Percentiles rank a stretch among this genome's conserved stretches.
Evolutionary conservation across 805 yeast genomes (phyloP).

Genomic region (Yamadazyma takamatsuzukensis): DNA sequence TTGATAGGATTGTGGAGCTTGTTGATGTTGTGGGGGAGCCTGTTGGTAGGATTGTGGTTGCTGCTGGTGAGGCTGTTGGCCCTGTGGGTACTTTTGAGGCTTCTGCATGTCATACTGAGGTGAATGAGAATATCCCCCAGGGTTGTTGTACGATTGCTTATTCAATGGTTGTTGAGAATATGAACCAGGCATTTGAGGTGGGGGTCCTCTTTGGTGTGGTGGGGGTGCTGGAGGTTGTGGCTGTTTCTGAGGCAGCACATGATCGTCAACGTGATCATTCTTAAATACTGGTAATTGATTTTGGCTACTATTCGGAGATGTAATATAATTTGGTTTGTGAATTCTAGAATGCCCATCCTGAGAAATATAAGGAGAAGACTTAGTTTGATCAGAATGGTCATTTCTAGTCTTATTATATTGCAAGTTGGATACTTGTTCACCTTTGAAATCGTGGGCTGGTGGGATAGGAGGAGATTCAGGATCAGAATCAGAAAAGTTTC

Average conservation of each 20-base stretch:
- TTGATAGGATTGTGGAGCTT: slow-evolving; percentile 2
- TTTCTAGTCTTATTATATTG: slow-evolving; percentile 16
- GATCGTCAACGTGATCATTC: slow-evolving; percentile 5
- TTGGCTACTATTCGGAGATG: slow-evolving; percentile 29
- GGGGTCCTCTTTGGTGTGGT: slow-evolving; percentile 3
- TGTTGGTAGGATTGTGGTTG: slow-evolving; percentile 10
- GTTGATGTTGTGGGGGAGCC: slow-evolving; percentile 13
- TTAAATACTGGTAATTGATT: slow-evolving; percentile 16
- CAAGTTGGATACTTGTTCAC: slow-evolving; percentile 15
- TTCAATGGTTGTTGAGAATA: not conserved
- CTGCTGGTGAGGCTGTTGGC: slow-evolving; percentile 14
- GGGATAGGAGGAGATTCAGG: slow-evolving; percentile 20
- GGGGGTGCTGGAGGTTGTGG: slow-evolving; percentile 7
- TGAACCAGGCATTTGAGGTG: slow-evolving; percentile 1
- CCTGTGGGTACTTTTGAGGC: slow-evolving; percentile 2
- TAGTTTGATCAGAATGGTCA: slow-evolving; percentile 1
- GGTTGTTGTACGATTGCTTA: slow-evolving; percentile 1
- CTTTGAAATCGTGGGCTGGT: slow-evolving; percentile 19
- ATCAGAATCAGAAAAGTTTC: slow-evolving; percentile 8
- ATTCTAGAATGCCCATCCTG: slow-evolving; percentile 4
- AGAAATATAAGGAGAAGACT: slow-evolving; percentile 9
- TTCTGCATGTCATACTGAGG: not conserved
- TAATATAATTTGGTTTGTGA: slow-evolving; percentile 28
- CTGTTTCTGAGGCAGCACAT: slow-evolving; percentile 5
- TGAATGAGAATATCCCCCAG: slow-evolving; percentile 4